Percentiles rank a stretch among this genome's conserved stretches.
These are phyloP conservation scores for Dioscorea dumetorum DNA, from an alignment of 106 monocot genomes.

Conservation along the genomic window DNA sequence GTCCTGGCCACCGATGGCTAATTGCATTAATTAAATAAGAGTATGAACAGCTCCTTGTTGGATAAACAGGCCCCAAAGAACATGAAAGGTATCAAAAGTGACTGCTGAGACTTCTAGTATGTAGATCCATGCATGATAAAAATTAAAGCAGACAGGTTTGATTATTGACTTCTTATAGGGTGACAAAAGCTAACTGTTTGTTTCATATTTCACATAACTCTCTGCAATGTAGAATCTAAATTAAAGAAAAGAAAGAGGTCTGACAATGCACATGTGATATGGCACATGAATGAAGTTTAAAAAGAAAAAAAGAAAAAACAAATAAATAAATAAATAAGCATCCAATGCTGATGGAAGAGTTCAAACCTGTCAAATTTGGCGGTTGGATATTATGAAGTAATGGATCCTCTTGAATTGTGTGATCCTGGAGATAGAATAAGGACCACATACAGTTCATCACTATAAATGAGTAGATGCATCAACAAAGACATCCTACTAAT, in stretches of 20 bases:
- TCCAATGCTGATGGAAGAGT: neutral
- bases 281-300: conserved; percentile 15
- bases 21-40: too few relatives aligned
- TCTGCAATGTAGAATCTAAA: neutral
- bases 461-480: too few relatives aligned
- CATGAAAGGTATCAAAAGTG: too few relatives aligned
- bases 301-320: neutral
- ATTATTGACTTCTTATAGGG: neutral
- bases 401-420: too few relatives aligned
- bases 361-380: neutral
- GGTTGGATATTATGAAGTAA: neutral
- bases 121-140: too few relatives aligned
- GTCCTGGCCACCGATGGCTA: too few relatives aligned
- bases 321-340: neutral
- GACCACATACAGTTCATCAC: too few relatives aligned
- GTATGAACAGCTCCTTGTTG: too few relatives aligned
- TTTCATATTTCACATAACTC: neutral
- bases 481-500: too few relatives aligned
- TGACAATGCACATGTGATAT: conserved; percentile 24
- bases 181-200: neutral
- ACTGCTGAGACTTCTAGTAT: too few relatives aligned
- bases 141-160: neutral
- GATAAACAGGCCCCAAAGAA: too few relatives aligned
- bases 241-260: neutral
- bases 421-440: too few relatives aligned